These are phyloP conservation scores for Syzygium malaccense DNA, from an alignment of 441 rosid genomes.

Conservation along the genomic window DNA sequence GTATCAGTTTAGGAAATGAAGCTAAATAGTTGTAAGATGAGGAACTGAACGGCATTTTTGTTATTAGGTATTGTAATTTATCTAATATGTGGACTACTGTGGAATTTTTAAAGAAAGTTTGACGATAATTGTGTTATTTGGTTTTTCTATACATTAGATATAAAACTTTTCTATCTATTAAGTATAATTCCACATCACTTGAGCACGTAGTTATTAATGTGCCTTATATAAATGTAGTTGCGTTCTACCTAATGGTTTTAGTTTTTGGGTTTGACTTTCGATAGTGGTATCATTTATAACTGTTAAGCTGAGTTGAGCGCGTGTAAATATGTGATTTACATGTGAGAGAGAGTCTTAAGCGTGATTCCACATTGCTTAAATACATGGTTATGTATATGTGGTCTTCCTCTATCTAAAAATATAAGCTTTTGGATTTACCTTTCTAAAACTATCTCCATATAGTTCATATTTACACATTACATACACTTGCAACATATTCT, in stretches of 20 bases:
- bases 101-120: neutral
- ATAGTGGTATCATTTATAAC: neutral
- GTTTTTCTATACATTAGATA: neutral
- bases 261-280: neutral
- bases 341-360: neutral
- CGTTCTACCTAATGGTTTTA: neutral
- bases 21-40: neutral
- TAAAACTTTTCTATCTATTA: neutral
- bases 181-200: neutral
- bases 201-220: neutral
- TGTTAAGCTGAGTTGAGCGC: neutral
- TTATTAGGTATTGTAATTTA: neutral
- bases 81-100: neutral
- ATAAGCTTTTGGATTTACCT: neutral
- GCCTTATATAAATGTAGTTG: neutral
- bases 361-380: neutral
- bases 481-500: neutral
- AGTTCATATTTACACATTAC: neutral
- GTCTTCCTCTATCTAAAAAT: neutral
- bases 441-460: neutral
- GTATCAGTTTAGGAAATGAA: neutral
- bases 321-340: neutral
- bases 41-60: neutral
- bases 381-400: neutral
- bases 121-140: neutral